Conservation (phyloP, 352 stramenopile genomes). For the Phytophthora sp. region DNA sequence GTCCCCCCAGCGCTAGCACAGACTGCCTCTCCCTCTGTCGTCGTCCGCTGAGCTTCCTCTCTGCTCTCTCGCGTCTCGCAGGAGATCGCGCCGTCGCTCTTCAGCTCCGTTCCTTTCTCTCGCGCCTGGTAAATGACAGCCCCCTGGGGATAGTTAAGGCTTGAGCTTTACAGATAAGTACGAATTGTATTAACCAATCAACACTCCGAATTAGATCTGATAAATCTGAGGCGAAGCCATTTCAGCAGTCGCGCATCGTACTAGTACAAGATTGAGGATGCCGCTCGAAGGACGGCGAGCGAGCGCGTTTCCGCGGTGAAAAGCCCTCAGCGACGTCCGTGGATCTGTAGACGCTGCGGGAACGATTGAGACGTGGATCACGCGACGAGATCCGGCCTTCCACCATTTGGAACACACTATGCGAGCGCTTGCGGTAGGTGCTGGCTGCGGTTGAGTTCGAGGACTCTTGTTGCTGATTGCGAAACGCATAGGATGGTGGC, state of each 20-base stretch:
- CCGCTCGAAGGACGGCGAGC: slow-evolving; percentile 31
- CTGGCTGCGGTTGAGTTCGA: not conserved
- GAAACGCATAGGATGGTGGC: slow-evolving; percentile 18
- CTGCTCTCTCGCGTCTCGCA: not conserved
- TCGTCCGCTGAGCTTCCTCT: slow-evolving; percentile 9
- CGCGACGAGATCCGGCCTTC: slow-evolving; percentile 22
- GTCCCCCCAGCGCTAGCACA: slow-evolving; percentile 4
- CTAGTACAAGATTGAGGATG: slow-evolving; percentile 29
- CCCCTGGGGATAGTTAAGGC: not conserved
- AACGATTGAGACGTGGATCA: slow-evolving; percentile 35
- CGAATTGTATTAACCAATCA: slow-evolving; percentile 34
- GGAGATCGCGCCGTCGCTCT: slow-evolving; percentile 28
- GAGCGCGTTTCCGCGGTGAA: slow-evolving; percentile 34
- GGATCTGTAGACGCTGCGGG: slow-evolving; percentile 38
- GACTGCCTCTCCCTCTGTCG: slow-evolving; percentile 9
- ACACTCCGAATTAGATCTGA: slow-evolving; percentile 7
- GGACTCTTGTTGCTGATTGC: slow-evolving; percentile 15
- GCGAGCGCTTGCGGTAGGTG: slow-evolving; percentile 37
- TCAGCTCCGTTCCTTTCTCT: slow-evolving; percentile 34
- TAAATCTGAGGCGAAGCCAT: slow-evolving; percentile 31
- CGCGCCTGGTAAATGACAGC: slow-evolving; percentile 15
- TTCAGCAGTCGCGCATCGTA: slow-evolving; percentile 22
- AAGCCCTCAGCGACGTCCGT: slow-evolving; percentile 24
- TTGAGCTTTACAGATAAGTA: slow-evolving; percentile 22
- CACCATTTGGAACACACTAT: slow-evolving; percentile 31